Base-by-base conservation (phyloP, 495 filamentous ascomycete genomes). In the Penicillium chermesinum region DNA sequence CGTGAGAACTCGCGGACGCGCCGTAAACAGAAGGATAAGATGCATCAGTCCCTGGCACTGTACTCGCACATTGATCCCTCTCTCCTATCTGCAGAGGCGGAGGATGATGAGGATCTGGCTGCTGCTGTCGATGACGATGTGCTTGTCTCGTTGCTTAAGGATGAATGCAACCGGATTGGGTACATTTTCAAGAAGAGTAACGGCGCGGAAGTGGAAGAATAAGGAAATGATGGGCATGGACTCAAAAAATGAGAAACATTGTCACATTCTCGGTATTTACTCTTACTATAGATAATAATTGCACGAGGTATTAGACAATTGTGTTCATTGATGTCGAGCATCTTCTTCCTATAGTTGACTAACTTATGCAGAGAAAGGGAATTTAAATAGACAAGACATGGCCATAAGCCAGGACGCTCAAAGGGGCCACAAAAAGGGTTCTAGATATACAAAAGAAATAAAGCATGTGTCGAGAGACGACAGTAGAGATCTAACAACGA, bases 181-280 rank as follows among this genome's bases (percentile, higher is more conserved):
- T 90, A 80, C 63, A 70, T 89, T 9, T 87, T 90, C 59, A 79
- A 82, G 42, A 90, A 88, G 59, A 73, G 67, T 2, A 66, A 53
- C 38, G 52, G 45, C 30, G 57, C 61, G 2, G 61, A 65, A 21
- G 49, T 64, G 7, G 44, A 38, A 18, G 25, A 30, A 30, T 30
- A 30, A 10, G 10, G 25, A n/a, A n/a, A n/a, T n/a, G n/a, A n/a
- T n/a, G n/a, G n/a, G n/a, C n/a, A n/a, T n/a, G n/a, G n/a, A n/a
- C n/a, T n/a, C n/a, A n/a, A n/a, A n/a, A n/a, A n/a, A n/a, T n/a
- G n/a, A n/a, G n/a, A n/a, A n/a, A n/a, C n/a, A n/a, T n/a, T n/a
- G n/a, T n/a, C n/a, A n/a, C n/a, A n/a, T n/a, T n/a, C n/a, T n/a
- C n/a, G n/a, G n/a, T n/a, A n/a, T n/a, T n/a, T n/a, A n/a, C n/a